Base-by-base conservation (phyloP, 2,329 filamentous ascomycete species). In the Cercospora berteroae region DNA sequence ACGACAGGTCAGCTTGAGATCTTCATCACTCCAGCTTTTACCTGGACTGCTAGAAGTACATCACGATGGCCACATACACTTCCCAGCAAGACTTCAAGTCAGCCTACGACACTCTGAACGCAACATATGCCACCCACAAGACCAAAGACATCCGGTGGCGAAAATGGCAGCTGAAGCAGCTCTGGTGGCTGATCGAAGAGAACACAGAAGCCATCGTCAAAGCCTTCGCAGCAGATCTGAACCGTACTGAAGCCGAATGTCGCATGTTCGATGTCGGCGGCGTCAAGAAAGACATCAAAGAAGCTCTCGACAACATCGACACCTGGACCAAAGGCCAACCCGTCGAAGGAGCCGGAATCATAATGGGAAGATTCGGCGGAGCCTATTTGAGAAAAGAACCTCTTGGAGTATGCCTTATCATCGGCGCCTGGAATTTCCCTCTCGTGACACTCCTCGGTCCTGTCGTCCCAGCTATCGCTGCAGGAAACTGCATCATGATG, bases 381-480 rank as follows among this genome's bases (percentile, higher is more conserved):
- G 90, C 93, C 42, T 89, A 86, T 76, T 88, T 95, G 77, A 85
- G 88, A 71, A 94, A 96, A 81, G 93, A 97, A 75, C 94, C 94
- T 1, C 79, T 97, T 66, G 94, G 94, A 39, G 83, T 88, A 50
- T 87, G 91, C 13, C 83, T 97, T 72, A 87, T 97, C 74, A 94
- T 97, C 75, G 88, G 87, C 65, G 88, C 94, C 56, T 97, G 91
- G 86, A 97, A 97, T 83, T 96, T 93, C 78, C 94, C 94, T 60
- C 83, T 96, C 78, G 89, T 93, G 80, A 85, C 97, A 58, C 87
- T 88, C 56, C 77, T 97, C 39, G 85, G 86, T 0, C 92, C 94
- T 1, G 80, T 95, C 66, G 86, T 96, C 69, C 94, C 93, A 66
- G 94, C 93, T 75, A 96, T 97, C 74, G 88, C 91, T 55, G 94